Percentiles rank a stretch among this genome's conserved stretches.
Evolutionary conservation across 1,284 basidiomycete species (phyloP).

Genomic region (Apiotrichum domesticum): DNA sequence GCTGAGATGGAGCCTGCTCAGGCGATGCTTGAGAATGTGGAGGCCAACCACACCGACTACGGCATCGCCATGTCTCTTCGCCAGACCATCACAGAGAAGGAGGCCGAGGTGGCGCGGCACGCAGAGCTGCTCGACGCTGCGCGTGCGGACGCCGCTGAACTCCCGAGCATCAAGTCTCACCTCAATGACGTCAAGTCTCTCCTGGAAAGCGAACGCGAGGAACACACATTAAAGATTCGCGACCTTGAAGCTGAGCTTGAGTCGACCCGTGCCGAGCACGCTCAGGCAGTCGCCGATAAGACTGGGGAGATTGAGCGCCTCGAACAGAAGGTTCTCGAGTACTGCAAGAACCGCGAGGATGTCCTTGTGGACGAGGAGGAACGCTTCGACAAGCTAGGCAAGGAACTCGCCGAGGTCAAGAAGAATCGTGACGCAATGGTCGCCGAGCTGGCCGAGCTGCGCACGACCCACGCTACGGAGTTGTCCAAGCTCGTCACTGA

Average conservation of each 20-base stretch:
- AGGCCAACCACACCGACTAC: not conserved
- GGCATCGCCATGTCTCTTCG: constrained; percentile 17
- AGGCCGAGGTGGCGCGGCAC: constrained; percentile 22
- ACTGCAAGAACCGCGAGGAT: not conserved
- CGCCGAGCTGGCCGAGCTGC: constrained; percentile 8
- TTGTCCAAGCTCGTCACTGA: not conserved
- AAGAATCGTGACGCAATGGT: constrained; percentile 3
- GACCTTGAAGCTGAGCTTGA: constrained; percentile 30
- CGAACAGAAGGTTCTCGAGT: constrained; percentile 31
- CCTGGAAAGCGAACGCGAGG: constrained; percentile 10
- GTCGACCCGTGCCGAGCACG: constrained; percentile 26
- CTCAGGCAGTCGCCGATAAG: constrained; percentile 24
- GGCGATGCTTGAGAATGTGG: constrained; percentile 11
- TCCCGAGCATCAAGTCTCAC: constrained; percentile 2
- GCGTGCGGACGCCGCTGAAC: constrained; percentile 10
- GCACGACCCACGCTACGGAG: not conserved
- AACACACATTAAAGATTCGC: constrained; percentile 16
- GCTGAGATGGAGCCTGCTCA: constrained; percentile 17
- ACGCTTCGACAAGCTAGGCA: constrained; percentile 1
- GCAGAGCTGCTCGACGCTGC: constrained; percentile 6
- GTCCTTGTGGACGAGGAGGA: not conserved
- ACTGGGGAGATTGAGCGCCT: constrained; percentile 30
- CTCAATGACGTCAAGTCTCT: constrained; percentile 17
- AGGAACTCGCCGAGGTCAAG: constrained; percentile 5
- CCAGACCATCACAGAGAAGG: constrained; percentile 27